These are phyloP conservation scores for Mycena latifolia DNA, from an alignment of 768 basidiomycete genomes.

Conservation along the genomic window DNA sequence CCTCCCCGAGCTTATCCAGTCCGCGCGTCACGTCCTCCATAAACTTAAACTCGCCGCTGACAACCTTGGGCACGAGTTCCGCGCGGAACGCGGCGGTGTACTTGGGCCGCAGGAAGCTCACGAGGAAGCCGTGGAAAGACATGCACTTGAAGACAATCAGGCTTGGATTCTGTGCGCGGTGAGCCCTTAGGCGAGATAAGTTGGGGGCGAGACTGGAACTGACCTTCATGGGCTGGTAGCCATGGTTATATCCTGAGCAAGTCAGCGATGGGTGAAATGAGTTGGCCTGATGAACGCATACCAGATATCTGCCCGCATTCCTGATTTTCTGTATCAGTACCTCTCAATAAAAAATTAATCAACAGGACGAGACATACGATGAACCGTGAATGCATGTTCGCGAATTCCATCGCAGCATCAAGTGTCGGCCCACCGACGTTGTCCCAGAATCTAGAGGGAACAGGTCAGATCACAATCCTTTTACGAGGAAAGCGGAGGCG, in stretches of 20 bases:
- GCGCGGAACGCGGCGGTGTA: slow-evolving; percentile 49
- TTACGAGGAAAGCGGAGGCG: background rate
- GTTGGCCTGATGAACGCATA: background rate
- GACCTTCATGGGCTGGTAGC: slow-evolving; percentile 42
- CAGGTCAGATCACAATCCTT: background rate
- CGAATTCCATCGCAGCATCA: slow-evolving; percentile 64
- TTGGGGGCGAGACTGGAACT: too few relatives aligned
- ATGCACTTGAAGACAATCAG: slow-evolving; percentile 6
- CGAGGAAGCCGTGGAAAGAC: slow-evolving; percentile 15
- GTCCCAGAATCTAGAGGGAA: slow-evolving; percentile 71
- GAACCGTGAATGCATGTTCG: slow-evolving; percentile 60
- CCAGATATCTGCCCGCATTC: slow-evolving; percentile 58
- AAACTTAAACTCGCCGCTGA: slow-evolving; percentile 60
- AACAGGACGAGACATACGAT: slow-evolving; percentile 48
- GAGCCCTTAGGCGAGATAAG: background rate
- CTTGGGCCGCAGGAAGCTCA: background rate
- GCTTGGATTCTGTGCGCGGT: slow-evolving; percentile 2
- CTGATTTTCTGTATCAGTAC: slow-evolving; percentile 30
- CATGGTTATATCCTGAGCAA: slow-evolving; percentile 46
- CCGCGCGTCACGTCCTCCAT: slow-evolving; percentile 60
- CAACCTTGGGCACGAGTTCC: slow-evolving; percentile 54
- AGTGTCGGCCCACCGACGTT: slow-evolving; percentile 72
- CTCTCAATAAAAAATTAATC: background rate
- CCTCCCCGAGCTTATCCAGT: slow-evolving; percentile 53
- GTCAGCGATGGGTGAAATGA: background rate